Evolutionary conservation across 78 protist genomes (phyloP).

Genomic region (Diacronema lutheri): DNA sequence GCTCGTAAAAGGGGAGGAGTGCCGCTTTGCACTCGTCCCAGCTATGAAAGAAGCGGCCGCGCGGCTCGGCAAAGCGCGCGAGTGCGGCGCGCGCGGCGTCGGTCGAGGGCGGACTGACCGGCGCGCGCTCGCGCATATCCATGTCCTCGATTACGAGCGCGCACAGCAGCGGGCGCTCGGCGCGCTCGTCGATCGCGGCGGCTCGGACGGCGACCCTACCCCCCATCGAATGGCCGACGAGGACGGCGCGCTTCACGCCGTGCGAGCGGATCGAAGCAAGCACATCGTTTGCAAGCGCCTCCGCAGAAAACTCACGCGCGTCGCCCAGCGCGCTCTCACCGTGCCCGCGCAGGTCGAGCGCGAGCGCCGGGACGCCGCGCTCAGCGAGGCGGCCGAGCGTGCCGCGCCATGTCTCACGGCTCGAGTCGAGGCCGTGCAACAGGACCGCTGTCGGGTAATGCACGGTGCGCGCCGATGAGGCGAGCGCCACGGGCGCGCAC

Average conservation of each 20-base stretch:
- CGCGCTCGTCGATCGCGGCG: neutral
- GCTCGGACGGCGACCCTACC: neutral
- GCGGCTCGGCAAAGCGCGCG: neutral
- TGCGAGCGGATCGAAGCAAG: neutral
- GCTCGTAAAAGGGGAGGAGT: slow-evolving; percentile 8
- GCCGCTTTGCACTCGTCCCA: neutral
- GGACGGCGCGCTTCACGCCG: neutral
- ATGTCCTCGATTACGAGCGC: neutral
- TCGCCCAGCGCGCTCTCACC: slow-evolving; percentile 13
- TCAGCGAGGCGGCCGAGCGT: neutral
- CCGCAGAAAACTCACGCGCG: neutral
- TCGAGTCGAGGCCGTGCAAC: slow-evolving; percentile 11
- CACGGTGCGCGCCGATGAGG: neutral
- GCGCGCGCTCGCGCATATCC: neutral
- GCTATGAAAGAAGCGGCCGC: neutral
- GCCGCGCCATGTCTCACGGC: neutral
- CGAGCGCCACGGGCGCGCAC: neutral
- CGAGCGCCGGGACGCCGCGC: neutral
- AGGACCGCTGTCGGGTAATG: neutral
- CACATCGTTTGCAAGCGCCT: neutral
- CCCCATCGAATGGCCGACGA: slow-evolving; percentile 31
- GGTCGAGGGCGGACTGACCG: neutral
- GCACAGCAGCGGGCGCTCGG: neutral
- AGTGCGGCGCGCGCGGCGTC: neutral
- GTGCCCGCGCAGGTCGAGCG: slow-evolving; percentile 12